These are phyloP conservation scores for Yueomyces sinensis DNA, from an alignment of 805 yeast species.

Conservation along the genomic window DNA sequence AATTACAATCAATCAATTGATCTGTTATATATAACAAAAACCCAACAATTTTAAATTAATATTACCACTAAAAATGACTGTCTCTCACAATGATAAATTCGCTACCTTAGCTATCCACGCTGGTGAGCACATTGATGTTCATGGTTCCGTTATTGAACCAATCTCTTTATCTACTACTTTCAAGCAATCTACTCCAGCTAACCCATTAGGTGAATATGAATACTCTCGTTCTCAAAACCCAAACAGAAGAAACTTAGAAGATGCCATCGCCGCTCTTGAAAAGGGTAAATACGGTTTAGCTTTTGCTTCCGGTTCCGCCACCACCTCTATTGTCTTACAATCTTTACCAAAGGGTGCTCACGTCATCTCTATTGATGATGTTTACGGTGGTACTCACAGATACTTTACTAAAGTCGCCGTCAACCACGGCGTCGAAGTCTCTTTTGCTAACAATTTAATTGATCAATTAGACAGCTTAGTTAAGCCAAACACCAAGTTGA, in stretches of 20 bases:
- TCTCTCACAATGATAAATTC: conserved; percentile 28
- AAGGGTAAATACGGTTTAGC: conserved; percentile 66
- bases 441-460: conserved; percentile 54
- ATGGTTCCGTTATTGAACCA: conserved; percentile 83
- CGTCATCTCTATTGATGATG: conserved; percentile 70
- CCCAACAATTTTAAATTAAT: too few species aligned
- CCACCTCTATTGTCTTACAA: conserved; percentile 67
- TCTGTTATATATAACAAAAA: too few species aligned
- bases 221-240: conserved; percentile 82
- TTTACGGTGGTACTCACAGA: conserved; percentile 86
- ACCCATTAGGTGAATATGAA: conserved; percentile 68
- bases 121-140: conserved; percentile 59
- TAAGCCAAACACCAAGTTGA: conserved; percentile 52
- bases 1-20: too few species aligned
- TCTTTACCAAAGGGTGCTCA: conserved; percentile 60
- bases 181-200: conserved; percentile 66
- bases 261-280: conserved; percentile 68
- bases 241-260: conserved; percentile 70
- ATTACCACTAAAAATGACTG: conserved; percentile 17
- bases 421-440: conserved; percentile 59
- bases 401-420: conserved; percentile 77
- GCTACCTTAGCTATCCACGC: conserved; percentile 79
- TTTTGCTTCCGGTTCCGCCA: conserved; percentile 75
- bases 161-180: conserved; percentile 76
- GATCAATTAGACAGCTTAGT: conserved; percentile 43